A percentile compares a stretch with the other conserved stretches of the same genome.
These are phyloP conservation scores for Cercophora scortea DNA, from an alignment of 495 filamentous ascomycete genomes.

Conservation along the genomic window DNA sequence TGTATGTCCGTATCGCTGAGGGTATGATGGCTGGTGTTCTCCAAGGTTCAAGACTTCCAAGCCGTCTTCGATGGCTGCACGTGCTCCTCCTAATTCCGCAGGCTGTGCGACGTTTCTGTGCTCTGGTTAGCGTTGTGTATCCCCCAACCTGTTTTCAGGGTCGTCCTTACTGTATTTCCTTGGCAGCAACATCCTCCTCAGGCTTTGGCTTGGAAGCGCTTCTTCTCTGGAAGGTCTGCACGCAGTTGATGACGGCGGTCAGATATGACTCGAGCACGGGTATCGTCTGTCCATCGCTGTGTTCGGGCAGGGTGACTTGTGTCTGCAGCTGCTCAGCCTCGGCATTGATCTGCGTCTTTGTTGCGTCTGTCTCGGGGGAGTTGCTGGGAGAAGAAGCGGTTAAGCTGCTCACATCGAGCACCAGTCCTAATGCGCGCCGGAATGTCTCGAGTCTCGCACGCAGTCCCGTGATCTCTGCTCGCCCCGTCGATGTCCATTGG, in stretches of 20 bases:
- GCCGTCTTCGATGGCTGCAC: background rate
- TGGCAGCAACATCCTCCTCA: too few species aligned
- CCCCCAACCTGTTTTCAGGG: too few species aligned
- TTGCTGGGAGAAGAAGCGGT: conserved; percentile 1
- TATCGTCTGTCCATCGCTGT: background rate
- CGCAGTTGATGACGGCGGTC: conserved; percentile 7
- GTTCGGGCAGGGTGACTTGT: background rate
- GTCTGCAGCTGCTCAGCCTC: conserved; percentile 9
- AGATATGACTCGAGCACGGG: conserved; percentile 8
- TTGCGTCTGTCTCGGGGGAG: background rate
- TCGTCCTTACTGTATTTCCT: too few species aligned
- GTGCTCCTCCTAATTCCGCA: background rate
- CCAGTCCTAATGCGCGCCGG: conserved; percentile 12
- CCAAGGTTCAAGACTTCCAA: background rate
- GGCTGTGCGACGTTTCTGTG: background rate
- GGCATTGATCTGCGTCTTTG: conserved; percentile 1
- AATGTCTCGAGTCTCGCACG: conserved; percentile 8
- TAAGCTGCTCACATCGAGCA: conserved; percentile 15
- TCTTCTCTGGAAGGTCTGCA: background rate
- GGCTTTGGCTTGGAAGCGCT: too few species aligned
- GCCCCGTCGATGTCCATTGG: conserved; percentile 13
- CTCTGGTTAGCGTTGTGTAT: background rate
- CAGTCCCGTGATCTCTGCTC: conserved; percentile 5
- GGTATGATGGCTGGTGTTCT: background rate
- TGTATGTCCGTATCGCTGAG: background rate